Base-by-base conservation (phyloP, 306 rosid species). In the Fagus sylvatica region DNA sequence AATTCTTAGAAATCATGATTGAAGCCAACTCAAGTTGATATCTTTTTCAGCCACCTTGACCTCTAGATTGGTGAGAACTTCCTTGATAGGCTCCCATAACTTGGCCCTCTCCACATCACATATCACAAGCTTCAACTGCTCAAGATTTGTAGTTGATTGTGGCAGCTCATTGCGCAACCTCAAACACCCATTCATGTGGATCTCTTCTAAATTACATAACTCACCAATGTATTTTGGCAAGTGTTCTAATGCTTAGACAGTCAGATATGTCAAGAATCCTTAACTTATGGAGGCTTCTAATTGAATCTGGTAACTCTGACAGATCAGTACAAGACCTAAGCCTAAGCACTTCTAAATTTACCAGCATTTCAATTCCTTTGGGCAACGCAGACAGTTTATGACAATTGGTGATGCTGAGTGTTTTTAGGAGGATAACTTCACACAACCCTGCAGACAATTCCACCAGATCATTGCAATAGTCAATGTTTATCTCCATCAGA, bases 261-360 rank as follows among this genome's bases (percentile, higher is more conserved):
- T 46, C 4, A 0, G 51, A 46, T 46, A 46, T 2, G 15, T 46
- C 15, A 0, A 53, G 33, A 56, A 56, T 0, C 0, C 11, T 0
- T 0, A 56, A 56, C 5, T 56, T 22, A 7, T 8, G 0, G 4
- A 56, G 0, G 4, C 34, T 22, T 7, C 0, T 56, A 0, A 22
- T 56, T 22, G 62, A 56, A 0, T 56, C 12, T 22, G 36, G 36
- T 13, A 56, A 56, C 33, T 56, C 15, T 1, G 0, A 56, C 5
- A 56, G 19, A 56, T 8, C 5, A 0, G 22, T 7, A 22, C 62
- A 56, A 1, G 30, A 56, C 2, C 34, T 0, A 56, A 56, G 62
- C 62, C 1, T 7, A 4, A 56, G 8, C 2, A 56, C 34, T 56
- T 22, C 36, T 8, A 56, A 56, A 56, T 56, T 22, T 11, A 4